Percentiles rank a stretch among this genome's conserved stretches.
These are phyloP conservation scores for Mesembryanthemum crystallinum DNA, from an alignment of 148 eudicot genomes.

Conservation along the genomic window DNA sequence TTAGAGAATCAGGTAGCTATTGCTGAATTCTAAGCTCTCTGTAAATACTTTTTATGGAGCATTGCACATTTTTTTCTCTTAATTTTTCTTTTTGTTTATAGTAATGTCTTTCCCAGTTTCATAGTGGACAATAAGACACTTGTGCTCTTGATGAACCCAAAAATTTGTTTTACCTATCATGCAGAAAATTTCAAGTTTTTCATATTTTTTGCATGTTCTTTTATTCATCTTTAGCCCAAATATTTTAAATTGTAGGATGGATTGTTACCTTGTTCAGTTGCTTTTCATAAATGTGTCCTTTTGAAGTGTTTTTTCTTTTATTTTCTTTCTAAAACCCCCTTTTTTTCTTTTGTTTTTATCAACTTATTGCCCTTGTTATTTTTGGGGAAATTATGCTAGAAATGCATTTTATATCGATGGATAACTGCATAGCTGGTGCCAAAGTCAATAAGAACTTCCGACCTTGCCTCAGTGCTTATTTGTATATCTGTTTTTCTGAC, in stretches of 20 bases:
- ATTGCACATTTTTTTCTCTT: not conserved
- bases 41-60: not conserved
- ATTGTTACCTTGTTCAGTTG: too few relatives aligned
- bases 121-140: not conserved
- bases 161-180: not conserved
- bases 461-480: not conserved
- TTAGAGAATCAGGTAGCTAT: constrained; percentile 72
- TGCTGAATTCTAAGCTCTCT: constrained; percentile 1
- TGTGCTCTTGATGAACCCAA: not conserved
- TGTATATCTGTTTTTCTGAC: constrained; percentile 8
- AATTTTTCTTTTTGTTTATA: not conserved
- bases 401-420: not conserved
- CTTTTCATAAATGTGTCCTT: not conserved
- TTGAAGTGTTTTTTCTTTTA: not conserved
- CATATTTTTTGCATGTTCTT: not conserved
- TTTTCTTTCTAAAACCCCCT: not conserved
- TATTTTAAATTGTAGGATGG: not conserved
- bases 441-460: not conserved
- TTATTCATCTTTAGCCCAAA: not conserved
- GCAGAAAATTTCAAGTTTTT: not conserved
- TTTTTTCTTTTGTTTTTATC: not conserved
- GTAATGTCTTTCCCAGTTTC: not conserved
- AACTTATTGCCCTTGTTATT: not conserved
- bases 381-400: not conserved
- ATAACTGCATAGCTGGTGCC: not conserved